phyloP scores from a whole-genome alignment of 2,329 filamentous ascomycete species.

The Curvularia hawaiiensis region DNA sequence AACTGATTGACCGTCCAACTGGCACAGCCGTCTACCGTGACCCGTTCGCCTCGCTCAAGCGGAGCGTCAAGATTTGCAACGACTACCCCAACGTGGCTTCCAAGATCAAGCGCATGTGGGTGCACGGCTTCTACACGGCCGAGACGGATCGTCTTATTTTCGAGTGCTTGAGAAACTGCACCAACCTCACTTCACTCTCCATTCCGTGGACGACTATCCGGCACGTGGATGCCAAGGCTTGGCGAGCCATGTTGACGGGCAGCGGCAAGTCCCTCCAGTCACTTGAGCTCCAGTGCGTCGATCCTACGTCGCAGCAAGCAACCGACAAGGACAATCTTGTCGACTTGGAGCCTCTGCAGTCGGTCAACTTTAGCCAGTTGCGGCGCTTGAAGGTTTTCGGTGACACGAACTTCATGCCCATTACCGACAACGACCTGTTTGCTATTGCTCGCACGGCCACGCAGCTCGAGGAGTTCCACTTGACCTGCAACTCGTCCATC shows the following conservation, averaged over 20 bases:
- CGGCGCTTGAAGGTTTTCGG: conserved; percentile 60
- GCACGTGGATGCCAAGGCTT: conserved; percentile 54
- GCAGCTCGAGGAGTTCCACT: conserved; percentile 58
- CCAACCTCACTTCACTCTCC: conserved; percentile 54
- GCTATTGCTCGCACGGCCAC: conserved; percentile 58
- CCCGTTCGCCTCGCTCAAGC: conserved; percentile 56
- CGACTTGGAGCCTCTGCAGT: conserved; percentile 52
- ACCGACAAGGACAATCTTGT: conserved; percentile 47
- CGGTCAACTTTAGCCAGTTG: conserved; percentile 57
- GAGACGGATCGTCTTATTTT: conserved; percentile 58
- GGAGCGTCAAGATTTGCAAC: conserved; percentile 54
- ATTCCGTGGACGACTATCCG: conserved; percentile 60
- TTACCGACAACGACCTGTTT: conserved; percentile 56
- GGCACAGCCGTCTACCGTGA: conserved; percentile 59
- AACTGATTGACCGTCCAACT: conserved; percentile 53
- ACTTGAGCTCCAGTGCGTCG: conserved; percentile 58
- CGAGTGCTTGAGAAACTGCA: conserved; percentile 54
- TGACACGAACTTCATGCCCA: conserved; percentile 58
- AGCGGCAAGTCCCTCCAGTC: conserved; percentile 54
- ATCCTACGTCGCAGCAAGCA: conserved; percentile 54
- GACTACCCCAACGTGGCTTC: conserved; percentile 53
- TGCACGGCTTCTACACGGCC: conserved; percentile 59
- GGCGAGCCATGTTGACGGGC: conserved; percentile 55
- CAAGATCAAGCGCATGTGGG: conserved; percentile 60
- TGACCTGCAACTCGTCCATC: conserved; percentile 59